Base-by-base conservation (phyloP, 306 rosid genomes). In the Trichosanthes cucumerina region DNA sequence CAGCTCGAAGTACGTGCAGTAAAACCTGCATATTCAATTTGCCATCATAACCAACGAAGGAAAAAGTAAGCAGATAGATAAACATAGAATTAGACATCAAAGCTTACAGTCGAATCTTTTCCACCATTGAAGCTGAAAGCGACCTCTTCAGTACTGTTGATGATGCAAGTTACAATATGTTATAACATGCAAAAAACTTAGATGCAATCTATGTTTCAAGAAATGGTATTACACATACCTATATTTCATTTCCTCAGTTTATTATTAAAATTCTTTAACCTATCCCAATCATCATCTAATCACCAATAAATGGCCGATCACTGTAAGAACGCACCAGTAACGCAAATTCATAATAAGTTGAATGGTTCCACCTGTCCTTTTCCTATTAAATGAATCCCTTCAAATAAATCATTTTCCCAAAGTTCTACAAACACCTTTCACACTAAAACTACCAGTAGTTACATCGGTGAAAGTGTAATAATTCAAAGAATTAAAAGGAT, bases 51-150 rank as follows among this genome's bases (percentile, higher is more conserved):
- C 69, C 65, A 75, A 57, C 68, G 66, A 41, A 70, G 75, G 76
- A 36, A 78, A 53, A 71, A 46, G 23, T 76, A 12, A 63, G n/a
- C 58, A 39, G 79, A 82, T 71, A 49, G 38, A 43, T 26, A 28
- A 80, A 77, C 66, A 53, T 82, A 73, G 70, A 72, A 77, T 76
- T 79, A 31, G 26, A 74, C 52, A 78, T 71, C 52, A 24, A 80
- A 83, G 89, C 93, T 87, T 84, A 95, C 97, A 1, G 97, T 95
- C 63, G 98, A 92, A 88, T 94, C 98, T 87, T 94, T 94, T 83
- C 98, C 98, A 34, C 97, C 98, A 80, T 94, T 94, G 86, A 94
- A 92, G 85, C 98, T 90, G 82, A 94, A 92, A n/a, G 97, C 90
- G 65, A 90, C 93, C 87, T 94, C 98, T 79, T 94, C 92, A 71